Base-by-base conservation (phyloP, 2,329 filamentous ascomycete genomes). In the Sporothrix dimorphospora region DNA sequence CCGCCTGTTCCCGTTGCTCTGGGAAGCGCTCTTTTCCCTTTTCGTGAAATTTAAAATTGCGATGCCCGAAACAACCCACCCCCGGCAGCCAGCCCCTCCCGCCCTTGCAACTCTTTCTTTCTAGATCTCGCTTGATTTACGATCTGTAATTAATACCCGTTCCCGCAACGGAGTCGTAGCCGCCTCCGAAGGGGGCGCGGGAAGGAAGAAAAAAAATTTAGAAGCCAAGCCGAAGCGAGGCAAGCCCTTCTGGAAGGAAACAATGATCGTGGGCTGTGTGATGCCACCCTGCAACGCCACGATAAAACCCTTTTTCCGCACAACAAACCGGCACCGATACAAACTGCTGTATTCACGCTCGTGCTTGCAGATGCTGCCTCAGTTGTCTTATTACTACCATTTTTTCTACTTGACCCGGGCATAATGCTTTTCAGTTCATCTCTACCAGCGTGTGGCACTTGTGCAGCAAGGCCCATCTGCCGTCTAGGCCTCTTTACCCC, bases 1-100 rank as follows among this genome's bases (percentile, higher is more conserved):
- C 63, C 63, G 63, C 63, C 42, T 42, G 42, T 67, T 67, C 42
- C 63, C 40, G 14, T 51, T 67, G 63, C 16, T 34, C 24, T 67
- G 42, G 42, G 63, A 34, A 12, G 61, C 65, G 30, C n/a, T 69
- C 49, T 34, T 55, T 53, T 69, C 66, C 66, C 21, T 27, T 69
- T 55, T 69, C 24, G 66, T 69, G 49, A 69, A 55, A 57, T 69
- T 69, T 69, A 69, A 69, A 57, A 69, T 69, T 69, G 66, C 66
- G 30, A 69, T 69, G 12, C 19, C 45, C 65, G n/a, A 38, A 21
- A 51, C 42, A 66, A 38, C 34, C 49, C 63, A 66, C 42, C 19
- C 19, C 12, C 55, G 38, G 27, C 27, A 12, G 27, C 53, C 53
- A 57, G 27, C 11, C n/a, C 51, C 24, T 16, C 57, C 38, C 47